Evolutionary conservation across 108 stramenopile species (phyloP).

Genomic region (Cyclotella sp.): DNA sequence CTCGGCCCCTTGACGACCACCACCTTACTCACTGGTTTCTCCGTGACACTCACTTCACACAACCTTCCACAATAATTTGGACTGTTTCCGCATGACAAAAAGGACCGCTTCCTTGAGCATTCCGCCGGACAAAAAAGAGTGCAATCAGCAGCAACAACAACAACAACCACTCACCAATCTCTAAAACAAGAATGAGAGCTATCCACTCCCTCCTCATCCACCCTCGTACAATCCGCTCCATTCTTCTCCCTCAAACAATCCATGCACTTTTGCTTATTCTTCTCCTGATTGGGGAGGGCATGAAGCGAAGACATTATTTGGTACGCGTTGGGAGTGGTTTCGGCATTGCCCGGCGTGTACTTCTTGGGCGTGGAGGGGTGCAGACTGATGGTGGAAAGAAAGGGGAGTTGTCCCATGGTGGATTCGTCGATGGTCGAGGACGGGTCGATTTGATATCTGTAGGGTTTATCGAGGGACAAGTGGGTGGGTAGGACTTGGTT

Average conservation of each 20-base stretch:
- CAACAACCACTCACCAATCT: slow-evolving; percentile 2
- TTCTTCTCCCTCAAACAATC: slow-evolving; percentile 71
- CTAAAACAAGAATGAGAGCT: slow-evolving; percentile 17
- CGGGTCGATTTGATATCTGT: slow-evolving; percentile 31
- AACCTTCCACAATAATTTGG: slow-evolving; percentile 77
- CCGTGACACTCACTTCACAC: slow-evolving; percentile 58
- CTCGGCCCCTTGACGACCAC: slow-evolving; percentile 45
- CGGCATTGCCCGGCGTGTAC: slow-evolving; percentile 23
- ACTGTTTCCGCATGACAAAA: slow-evolving; percentile 50
- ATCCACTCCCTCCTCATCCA: slow-evolving; percentile 8
- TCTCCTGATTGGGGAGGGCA: slow-evolving; percentile 49
- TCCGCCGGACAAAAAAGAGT: neutral
- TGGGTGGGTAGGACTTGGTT: slow-evolving; percentile 66
- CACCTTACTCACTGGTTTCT: slow-evolving; percentile 70
- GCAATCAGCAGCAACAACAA: neutral
- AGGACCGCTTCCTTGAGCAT: no score
- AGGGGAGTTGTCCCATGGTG: slow-evolving; percentile 59
- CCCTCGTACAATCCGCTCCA: slow-evolving; percentile 57
- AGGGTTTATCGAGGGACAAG: slow-evolving; percentile 55
- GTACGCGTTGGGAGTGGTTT: slow-evolving; percentile 54
- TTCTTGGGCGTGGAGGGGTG: slow-evolving; percentile 17
- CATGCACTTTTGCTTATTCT: slow-evolving; percentile 56
- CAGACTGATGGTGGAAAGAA: slow-evolving; percentile 65
- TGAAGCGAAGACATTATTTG: slow-evolving; percentile 35
- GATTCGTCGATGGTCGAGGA: slow-evolving; percentile 28